Evolutionary conservation across 1,284 basidiomycete species (phyloP), one percentile per base, ranked within the genome.

Genomic region (Trametes sp.): DNA sequence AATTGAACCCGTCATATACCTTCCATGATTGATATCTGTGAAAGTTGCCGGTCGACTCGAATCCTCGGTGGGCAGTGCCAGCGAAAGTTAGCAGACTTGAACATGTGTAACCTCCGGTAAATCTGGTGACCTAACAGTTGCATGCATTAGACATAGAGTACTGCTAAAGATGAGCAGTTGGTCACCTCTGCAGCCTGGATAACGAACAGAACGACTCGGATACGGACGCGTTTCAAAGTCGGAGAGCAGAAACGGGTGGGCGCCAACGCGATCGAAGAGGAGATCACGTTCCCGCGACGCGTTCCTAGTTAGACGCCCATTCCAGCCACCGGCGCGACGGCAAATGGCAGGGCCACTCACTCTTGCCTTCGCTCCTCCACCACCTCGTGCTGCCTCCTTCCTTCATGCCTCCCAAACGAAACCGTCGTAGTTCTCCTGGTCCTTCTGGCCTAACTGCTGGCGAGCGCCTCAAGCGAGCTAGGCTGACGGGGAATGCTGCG

Each of bases 341-440:
- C 35, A 33, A 29, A 48, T n/a, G 35, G 38, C 56, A 49, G 16
- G 56, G 14, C 21, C 42, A 45, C 24, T 48, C 54, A 13, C 59
- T 26, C 46, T 46, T 54, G 21, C 46, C 36, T 50, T 54, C 50
- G 24, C 35, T 48, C 60, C 54, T 29, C 52, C 62, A 56, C 49
- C 24, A 29, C 31, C 48, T 23, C 23, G 23, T 7, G 14, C 31
- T 19, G 48, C 21, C 44, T n/a, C 13, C 31, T 38, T 23, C 31
- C 42, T 35, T 33, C 24, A 90, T 90, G 87, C 78, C 86, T 46
- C 76, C 78, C 14, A 92, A 89, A 73, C 87, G 90, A 51, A 87
- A 84, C 66, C 80, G 86, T 66, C 85, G 83, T 69, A 69, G 75
- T 50, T 84, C 83, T 19, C 77, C 82, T 1, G 65, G 74, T n/a